Percentiles rank a stretch among this genome's conserved stretches.
These are phyloP conservation scores for Teunomyces atbi DNA, from an alignment of 805 yeast genomes.

Conservation along the genomic window DNA sequence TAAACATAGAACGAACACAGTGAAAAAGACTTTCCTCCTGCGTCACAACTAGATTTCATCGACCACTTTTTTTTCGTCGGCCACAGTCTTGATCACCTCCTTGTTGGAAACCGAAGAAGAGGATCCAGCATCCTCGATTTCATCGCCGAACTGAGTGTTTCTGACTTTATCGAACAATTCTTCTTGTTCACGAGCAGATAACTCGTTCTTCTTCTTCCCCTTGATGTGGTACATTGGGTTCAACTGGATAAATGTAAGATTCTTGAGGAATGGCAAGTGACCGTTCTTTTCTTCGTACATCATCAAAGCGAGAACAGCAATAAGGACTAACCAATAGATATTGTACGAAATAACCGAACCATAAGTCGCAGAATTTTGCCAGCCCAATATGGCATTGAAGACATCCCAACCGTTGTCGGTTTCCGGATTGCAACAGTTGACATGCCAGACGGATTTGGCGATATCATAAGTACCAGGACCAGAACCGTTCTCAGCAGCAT, in stretches of 20 bases:
- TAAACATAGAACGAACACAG: background rate
- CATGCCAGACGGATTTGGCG: constrained; percentile 24
- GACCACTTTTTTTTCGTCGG: background rate
- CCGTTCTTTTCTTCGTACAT: constrained; percentile 24
- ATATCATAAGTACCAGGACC: constrained; percentile 28
- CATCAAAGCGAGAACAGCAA: constrained; percentile 16
- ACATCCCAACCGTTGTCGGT: constrained; percentile 26
- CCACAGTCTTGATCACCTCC: constrained; percentile 1
- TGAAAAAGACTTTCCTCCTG: background rate
- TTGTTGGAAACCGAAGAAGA: constrained; percentile 2
- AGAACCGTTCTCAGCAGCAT: constrained; percentile 22
- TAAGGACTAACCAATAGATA: constrained; percentile 23
- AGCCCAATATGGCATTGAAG: constrained; percentile 26
- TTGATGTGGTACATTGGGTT: constrained; percentile 75
- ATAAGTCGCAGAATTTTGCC: constrained; percentile 28
- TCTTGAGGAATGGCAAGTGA: constrained; percentile 22
- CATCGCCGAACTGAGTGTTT: constrained; percentile 15
- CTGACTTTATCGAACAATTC: constrained; percentile 44
- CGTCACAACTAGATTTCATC: background rate
- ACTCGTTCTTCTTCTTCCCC: constrained; percentile 60
- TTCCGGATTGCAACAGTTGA: constrained; percentile 27
- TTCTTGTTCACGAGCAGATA: constrained; percentile 51
- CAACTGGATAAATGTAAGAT: constrained; percentile 38
- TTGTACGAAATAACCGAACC: constrained; percentile 27
- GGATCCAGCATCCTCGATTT: constrained; percentile 13